These are phyloP conservation scores for Epichloe scottii DNA, from an alignment of 2,329 filamentous ascomycete genomes.

Conservation along the genomic window DNA sequence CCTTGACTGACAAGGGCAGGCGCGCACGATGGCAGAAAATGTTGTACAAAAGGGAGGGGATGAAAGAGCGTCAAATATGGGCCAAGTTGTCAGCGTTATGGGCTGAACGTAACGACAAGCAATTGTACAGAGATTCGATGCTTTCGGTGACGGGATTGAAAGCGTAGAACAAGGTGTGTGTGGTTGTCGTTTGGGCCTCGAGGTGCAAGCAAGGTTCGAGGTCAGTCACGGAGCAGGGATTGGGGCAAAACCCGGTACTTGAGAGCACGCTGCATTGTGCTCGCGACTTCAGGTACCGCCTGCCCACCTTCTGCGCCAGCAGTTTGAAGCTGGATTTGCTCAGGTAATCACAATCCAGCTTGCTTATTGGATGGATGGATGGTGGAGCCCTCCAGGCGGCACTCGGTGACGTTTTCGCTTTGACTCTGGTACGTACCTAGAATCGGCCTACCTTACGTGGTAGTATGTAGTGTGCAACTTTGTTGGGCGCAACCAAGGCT, in stretches of 20 bases:
- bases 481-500: too few relatives aligned
- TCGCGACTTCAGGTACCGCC: slow-evolving; percentile 12
- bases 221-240: slow-evolving; percentile 12
- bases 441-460: too few relatives aligned
- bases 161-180: neutral
- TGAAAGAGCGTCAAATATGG: slow-evolving; percentile 5
- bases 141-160: neutral
- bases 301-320: neutral
- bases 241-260: slow-evolving; percentile 11
- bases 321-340: neutral
- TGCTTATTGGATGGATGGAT: slow-evolving; percentile 3
- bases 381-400: slow-evolving; percentile 2
- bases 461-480: too few relatives aligned
- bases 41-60: neutral
- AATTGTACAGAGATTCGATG: slow-evolving; percentile 4
- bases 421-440: too few relatives aligned
- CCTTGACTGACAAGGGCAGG: slow-evolving; percentile 4
- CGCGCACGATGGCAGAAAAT: slow-evolving; percentile 2
- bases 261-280: neutral
- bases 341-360: neutral
- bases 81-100: neutral
- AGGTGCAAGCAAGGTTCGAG: slow-evolving; percentile 21
- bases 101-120: neutral
- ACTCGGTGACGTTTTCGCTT: slow-evolving; percentile 11
- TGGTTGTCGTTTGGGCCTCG: slow-evolving; percentile 10